Base-by-base conservation (phyloP, 2,329 filamentous ascomycete genomes). In the Cadophora luteo-olivacea region DNA sequence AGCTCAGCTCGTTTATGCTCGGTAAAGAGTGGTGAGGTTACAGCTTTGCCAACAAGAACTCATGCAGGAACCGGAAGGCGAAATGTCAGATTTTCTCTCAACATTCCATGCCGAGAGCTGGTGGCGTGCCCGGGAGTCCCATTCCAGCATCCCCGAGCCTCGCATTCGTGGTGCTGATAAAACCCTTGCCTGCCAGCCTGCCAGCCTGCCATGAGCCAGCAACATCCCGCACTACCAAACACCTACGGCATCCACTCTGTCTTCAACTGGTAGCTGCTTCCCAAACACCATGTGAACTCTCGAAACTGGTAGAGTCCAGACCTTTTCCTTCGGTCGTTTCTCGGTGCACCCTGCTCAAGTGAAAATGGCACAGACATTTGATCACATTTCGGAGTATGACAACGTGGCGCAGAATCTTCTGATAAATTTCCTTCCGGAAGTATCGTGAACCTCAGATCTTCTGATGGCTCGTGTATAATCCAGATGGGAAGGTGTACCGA, bases 311-410 rank as follows among this genome's bases (percentile, higher is more conserved):
- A 54, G 19, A 64, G 45, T 69, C 64, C 61, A 60, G 64, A 61
- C 68, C 48, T 29, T 61, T 57, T 52, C n/a, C 38, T 52, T 65
- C 68, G 68, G 64, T 58, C 41, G 51, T 57, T 67, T 58, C 64
- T 69, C 68, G 68, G 68, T 55, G 51, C 11, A 19, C 61, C 29
- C 19, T 32, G 14, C 29, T n/a, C 32, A 38, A 51, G 2, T 24
- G 22, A 24, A 57, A 41, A 41, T 48, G 38, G 22, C 58, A 58
- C 55, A 38, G 19, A 38, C n/a, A n/a, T 58, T 41, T 9, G 33
- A 41, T 61, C 49, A 22, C 36, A 55, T 14, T 48, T 45, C 33
- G 19, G 12, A 57, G 51, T 58, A 66, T 62, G 65, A 66, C 65
- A 62, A 48, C 29, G 65, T 66, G 57, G 65, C 65, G 58, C 29